A percentile compares a stretch with the other conserved stretches of the same genome.
These are phyloP conservation scores for Colletotrichum trifolii DNA, from an alignment of 2,329 filamentous ascomycete genomes.

Conservation along the genomic window DNA sequence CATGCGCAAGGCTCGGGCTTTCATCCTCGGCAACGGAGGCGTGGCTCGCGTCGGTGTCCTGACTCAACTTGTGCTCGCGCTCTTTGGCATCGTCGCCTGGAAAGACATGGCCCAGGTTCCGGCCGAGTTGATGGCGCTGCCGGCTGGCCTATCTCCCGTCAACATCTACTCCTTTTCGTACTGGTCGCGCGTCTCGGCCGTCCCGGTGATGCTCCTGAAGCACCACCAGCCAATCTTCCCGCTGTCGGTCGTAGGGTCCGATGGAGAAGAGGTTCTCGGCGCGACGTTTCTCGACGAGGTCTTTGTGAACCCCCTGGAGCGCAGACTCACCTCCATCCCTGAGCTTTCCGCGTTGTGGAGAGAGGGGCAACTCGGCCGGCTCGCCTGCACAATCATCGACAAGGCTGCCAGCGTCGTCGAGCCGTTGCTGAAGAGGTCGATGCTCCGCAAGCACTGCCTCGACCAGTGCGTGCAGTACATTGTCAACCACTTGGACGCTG, in stretches of 20 bases:
- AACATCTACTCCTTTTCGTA: conserved; percentile 24
- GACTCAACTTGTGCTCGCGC: conserved; percentile 10
- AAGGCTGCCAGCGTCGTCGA: conserved; percentile 16
- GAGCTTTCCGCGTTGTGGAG: conserved; percentile 3
- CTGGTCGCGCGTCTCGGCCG: conserved; percentile 23
- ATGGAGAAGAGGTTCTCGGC: not conserved
- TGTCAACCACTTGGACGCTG: conserved; percentile 5
- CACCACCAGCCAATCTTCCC: conserved; percentile 16
- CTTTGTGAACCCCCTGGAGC: not conserved
- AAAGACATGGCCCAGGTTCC: conserved; percentile 25
- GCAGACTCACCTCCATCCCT: not conserved
- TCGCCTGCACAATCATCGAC: conserved; percentile 11
- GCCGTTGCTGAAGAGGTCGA: conserved; percentile 7
- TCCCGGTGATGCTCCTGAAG: conserved; percentile 16
- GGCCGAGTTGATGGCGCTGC: conserved; percentile 18
- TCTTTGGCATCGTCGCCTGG: conserved; percentile 20
- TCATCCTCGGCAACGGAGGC: conserved; percentile 3
- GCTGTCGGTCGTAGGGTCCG: conserved; percentile 1
- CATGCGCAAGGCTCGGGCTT: conserved; percentile 16
- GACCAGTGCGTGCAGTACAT: conserved; percentile 20
- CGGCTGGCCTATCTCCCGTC: conserved; percentile 9
- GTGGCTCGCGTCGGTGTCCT: conserved; percentile 2
- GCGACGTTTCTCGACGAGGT: conserved; percentile 11
- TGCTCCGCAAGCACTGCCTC: conserved; percentile 12
- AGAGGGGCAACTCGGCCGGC: conserved; percentile 6